A percentile compares a stretch with the other conserved stretches of the same genome.
phyloP scores from a whole-genome alignment of 495 filamentous ascomycete genomes.

The Talaromyces trachyspermus region DNA sequence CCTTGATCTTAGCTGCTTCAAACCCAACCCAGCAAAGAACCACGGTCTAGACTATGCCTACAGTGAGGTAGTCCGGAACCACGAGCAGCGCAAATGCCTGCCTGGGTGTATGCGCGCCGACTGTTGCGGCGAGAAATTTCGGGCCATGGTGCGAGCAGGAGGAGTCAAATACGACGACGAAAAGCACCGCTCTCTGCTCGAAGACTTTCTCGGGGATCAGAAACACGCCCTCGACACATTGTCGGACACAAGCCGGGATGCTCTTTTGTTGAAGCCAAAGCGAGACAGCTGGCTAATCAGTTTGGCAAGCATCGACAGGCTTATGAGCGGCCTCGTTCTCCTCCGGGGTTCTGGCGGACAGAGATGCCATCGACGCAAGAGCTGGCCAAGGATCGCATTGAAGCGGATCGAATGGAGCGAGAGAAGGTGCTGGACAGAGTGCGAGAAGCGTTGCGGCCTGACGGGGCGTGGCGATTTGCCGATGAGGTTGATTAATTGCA shows the following conservation, averaged over 20 bases:
- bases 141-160: constrained; percentile 50
- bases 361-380: constrained; percentile 88
- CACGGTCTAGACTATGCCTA: constrained; percentile 69
- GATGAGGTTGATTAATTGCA: constrained; percentile 47
- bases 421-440: constrained; percentile 64
- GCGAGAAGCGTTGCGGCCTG: constrained; percentile 70
- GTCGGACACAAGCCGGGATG: constrained; percentile 43
- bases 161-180: constrained; percentile 18
- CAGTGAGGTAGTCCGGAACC: constrained; percentile 64
- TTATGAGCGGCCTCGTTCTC: constrained; percentile 60
- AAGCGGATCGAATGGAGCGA: constrained; percentile 50
- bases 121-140: constrained; percentile 72
- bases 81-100: constrained; percentile 64
- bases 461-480: constrained; percentile 68
- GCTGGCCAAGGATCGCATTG: constrained; percentile 50
- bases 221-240: constrained; percentile 31
- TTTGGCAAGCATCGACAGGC: constrained; percentile 71
- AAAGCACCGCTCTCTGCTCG: constrained; percentile 50
- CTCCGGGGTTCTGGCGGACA: constrained; percentile 83
- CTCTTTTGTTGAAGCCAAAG: constrained; percentile 60
- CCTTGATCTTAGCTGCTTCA: constrained; percentile 65
- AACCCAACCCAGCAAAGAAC: constrained; percentile 69
- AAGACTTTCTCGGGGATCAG: constrained; percentile 61
- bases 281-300: constrained; percentile 57
- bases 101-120: constrained; percentile 67